These are phyloP conservation scores for Gossypium gossypioides DNA, from an alignment of 441 rosid species.

Conservation along the genomic window DNA sequence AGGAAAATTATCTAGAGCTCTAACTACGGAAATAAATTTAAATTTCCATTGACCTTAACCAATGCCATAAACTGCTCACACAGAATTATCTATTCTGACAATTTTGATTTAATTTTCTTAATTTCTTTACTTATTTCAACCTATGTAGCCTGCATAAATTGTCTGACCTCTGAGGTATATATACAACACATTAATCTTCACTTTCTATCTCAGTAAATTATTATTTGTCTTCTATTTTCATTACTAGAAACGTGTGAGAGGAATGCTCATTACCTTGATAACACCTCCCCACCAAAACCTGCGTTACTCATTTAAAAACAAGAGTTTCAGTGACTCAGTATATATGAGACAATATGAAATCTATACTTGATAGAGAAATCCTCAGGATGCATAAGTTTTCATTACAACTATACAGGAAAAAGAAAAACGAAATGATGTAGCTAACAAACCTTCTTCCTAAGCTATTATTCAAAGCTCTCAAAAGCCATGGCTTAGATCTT, in stretches of 20 bases:
- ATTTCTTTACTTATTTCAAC: no score
- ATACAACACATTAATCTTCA: no score
- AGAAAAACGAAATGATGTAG: slow-evolving; percentile 7
- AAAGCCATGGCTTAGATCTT: slow-evolving; percentile 66
- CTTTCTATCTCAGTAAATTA: no score
- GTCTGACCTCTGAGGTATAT: no score
- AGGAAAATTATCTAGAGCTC: no score
- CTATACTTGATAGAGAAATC: background rate
- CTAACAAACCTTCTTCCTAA: slow-evolving; percentile 65
- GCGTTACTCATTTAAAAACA: slow-evolving; percentile 17
- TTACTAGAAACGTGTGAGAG: background rate
- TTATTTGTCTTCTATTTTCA: no score
- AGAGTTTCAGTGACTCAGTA: background rate
- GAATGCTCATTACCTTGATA: slow-evolving; percentile 54
- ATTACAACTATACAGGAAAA: background rate
- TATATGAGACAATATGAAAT: background rate
- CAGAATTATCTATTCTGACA: no score
- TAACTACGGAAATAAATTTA: no score
- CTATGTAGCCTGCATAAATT: no score
- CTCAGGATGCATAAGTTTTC: background rate
- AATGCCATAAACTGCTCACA: no score
- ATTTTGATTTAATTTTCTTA: no score
- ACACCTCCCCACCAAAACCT: slow-evolving; percentile 93
- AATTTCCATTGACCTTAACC: no score
- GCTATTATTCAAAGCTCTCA: slow-evolving; percentile 66